These are phyloP conservation scores for Zelonia costaricensis DNA, from an alignment of 208 protist genomes.

Conservation along the genomic window DNA sequence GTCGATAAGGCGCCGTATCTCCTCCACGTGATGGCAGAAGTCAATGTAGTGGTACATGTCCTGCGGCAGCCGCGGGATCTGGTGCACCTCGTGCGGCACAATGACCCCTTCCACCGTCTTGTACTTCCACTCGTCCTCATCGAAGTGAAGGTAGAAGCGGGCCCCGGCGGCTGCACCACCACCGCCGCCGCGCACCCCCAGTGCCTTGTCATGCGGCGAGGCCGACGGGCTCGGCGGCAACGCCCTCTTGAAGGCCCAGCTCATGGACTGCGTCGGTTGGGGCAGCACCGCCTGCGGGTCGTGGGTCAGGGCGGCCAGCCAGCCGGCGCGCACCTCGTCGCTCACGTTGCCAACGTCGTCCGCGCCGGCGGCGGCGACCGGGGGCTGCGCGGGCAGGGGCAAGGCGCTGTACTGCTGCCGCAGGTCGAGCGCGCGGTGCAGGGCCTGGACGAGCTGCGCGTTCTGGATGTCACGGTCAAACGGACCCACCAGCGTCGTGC, in stretches of 20 bases:
- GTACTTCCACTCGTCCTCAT: constrained; percentile 91
- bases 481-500: constrained; percentile 56
- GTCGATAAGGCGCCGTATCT: constrained; percentile 62
- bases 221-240: constrained; percentile 1
- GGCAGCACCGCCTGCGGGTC: constrained; percentile 33
- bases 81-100: constrained; percentile 87
- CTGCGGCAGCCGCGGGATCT: constrained; percentile 88
- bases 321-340: constrained; percentile 24
- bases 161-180: not conserved
- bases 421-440: constrained; percentile 78
- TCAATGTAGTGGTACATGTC: constrained; percentile 87
- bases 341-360: constrained; percentile 8
- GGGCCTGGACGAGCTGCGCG: constrained; percentile 53
- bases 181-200: not conserved
- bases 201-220: not conserved
- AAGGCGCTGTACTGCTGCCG: constrained; percentile 61
- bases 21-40: constrained; percentile 78
- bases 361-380: constrained; percentile 1
- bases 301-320: constrained; percentile 35
- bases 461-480: constrained; percentile 74
- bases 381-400: constrained; percentile 11
- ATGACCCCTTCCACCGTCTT: constrained; percentile 91
- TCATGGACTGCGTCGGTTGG: constrained; percentile 36
- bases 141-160: constrained; percentile 41
- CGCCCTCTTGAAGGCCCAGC: constrained; percentile 39